These are phyloP conservation scores for Eimeria necatrix DNA, from an alignment of 169 alveolate species.

Conservation along the genomic window DNA sequence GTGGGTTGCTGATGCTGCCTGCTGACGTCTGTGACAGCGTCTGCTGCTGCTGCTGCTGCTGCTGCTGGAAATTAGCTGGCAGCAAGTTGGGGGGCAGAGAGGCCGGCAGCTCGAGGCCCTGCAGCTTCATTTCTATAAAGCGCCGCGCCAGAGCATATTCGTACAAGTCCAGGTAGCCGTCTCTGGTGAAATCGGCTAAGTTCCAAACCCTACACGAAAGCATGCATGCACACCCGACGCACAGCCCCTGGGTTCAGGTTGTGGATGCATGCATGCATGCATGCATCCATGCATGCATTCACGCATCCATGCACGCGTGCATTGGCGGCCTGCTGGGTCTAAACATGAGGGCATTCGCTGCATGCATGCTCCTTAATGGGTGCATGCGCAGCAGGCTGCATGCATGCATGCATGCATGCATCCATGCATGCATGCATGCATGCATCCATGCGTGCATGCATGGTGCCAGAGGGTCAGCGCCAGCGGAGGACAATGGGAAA, in stretches of 20 bases:
- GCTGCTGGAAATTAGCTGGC: conserved; percentile 20
- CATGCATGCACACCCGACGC: background rate
- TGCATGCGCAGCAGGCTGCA: background rate
- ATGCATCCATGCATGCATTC: background rate
- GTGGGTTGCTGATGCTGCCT: background rate
- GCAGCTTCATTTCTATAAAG: conserved; percentile 84
- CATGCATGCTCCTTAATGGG: no score
- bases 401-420: background rate
- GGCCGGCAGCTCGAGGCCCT: conserved; percentile 84
- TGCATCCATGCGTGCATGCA: background rate
- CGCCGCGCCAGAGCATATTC: conserved; percentile 85
- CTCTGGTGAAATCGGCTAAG: conserved; percentile 83
- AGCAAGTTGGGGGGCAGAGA: conserved; percentile 50
- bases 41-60: background rate
- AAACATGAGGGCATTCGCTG: no score
- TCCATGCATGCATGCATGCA: background rate
- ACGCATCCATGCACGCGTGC: background rate
- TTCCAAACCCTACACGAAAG: conserved; percentile 82
- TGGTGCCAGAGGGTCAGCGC: no score
- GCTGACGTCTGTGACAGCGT: background rate
- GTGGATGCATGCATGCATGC: background rate
- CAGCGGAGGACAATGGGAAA: background rate
- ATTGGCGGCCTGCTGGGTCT: background rate
- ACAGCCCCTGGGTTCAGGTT: background rate
- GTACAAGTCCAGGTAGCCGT: conserved; percentile 85